Evolutionary conservation across 129 eudicot species (phyloP).

Genomic region (Smallanthus sonchifolius): DNA sequence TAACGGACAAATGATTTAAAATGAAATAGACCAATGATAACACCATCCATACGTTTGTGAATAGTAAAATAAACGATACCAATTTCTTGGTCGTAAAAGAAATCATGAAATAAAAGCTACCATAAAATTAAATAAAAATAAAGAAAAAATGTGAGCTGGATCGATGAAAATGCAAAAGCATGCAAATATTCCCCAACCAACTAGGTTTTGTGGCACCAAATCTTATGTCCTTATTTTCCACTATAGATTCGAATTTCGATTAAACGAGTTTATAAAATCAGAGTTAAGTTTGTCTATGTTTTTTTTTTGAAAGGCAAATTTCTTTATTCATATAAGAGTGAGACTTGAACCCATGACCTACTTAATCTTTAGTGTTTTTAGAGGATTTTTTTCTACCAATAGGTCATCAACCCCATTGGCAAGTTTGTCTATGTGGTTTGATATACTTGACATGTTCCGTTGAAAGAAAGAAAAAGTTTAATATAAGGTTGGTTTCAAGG

Average conservation of each 20-base stretch:
- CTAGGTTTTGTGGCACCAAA: slow-evolving; percentile 25
- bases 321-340: too few species aligned
- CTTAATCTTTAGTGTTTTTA: too few species aligned
- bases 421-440: too few species aligned
- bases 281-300: neutral
- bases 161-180: slow-evolving; percentile 9
- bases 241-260: neutral
- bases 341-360: too few species aligned
- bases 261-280: neutral
- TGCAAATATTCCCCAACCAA: slow-evolving; percentile 32
- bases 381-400: too few species aligned
- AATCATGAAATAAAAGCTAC: slow-evolving; percentile 13
- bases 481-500: too few species aligned
- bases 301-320: too few species aligned
- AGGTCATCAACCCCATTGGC: too few species aligned
- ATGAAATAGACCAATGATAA: slow-evolving; percentile 3
- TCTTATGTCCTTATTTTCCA: slow-evolving; percentile 12
- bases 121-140: neutral
- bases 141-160: slow-evolving; percentile 22
- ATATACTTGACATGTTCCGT: too few species aligned
- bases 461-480: too few species aligned
- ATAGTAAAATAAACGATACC: slow-evolving; percentile 12
- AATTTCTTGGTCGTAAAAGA: slow-evolving; percentile 7
- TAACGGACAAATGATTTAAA: slow-evolving; percentile 18
- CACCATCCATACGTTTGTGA: slow-evolving; percentile 27